Evolutionary conservation across 1,139 yeast species (phyloP).

Genomic region (Candida labiduridarum): DNA sequence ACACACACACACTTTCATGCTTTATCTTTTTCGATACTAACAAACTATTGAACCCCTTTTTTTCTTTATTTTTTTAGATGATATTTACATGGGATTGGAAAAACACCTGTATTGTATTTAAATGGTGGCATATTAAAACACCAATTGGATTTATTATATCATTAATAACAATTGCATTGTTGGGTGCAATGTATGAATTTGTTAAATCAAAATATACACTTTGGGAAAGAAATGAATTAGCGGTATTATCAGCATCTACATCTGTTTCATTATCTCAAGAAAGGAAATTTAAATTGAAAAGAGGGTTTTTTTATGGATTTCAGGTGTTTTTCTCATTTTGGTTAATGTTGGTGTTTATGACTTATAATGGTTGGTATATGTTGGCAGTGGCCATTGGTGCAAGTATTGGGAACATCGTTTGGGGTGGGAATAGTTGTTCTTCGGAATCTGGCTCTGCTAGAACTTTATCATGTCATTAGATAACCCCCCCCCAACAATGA

Average conservation of each 20-base stretch:
- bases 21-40: neutral
- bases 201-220: constrained; percentile 39
- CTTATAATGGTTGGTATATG: constrained; percentile 85
- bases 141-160: constrained; percentile 54
- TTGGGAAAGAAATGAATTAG: constrained; percentile 28
- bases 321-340: constrained; percentile 79
- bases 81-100: constrained; percentile 81
- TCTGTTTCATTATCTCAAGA: constrained; percentile 17
- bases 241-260: constrained; percentile 19
- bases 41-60: neutral
- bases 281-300: constrained; percentile 28
- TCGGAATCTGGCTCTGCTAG: constrained; percentile 24
- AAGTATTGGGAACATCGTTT: constrained; percentile 60
- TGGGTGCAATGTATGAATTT: constrained; percentile 67
- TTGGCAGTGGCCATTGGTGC: constrained; percentile 73
- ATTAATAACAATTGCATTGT: constrained; percentile 46
- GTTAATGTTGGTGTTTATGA: constrained; percentile 82
- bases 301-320: constrained; percentile 58
- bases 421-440: constrained; percentile 40
- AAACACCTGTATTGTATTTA: constrained; percentile 69
- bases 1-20: no score
- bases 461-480: constrained; percentile 53
- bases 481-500: neutral
- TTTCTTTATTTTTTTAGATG: constrained; percentile 53
- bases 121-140: constrained; percentile 77